Percentiles rank a stretch among this genome's conserved stretches.
Conservation (phyloP, 176 grass and related monocot species). For the Paspalum notatum region DNA sequence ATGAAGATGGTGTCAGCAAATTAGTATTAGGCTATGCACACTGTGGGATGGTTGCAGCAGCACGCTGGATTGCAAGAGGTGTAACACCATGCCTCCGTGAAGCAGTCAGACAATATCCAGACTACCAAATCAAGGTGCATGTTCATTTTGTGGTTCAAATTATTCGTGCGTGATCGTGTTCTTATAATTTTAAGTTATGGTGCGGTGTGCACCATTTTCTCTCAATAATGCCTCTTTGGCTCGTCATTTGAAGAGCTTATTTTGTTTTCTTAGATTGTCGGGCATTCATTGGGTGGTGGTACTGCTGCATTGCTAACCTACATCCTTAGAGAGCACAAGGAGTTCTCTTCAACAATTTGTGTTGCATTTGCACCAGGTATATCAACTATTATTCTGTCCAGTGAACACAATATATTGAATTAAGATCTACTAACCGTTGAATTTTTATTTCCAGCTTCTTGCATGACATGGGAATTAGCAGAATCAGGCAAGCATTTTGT, state of each 20-base stretch:
- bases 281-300: constrained; percentile 96
- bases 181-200: background rate
- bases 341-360: constrained; percentile 81
- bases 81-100: constrained; percentile 70
- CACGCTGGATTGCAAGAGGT: constrained; percentile 91
- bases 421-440: constrained; percentile 41
- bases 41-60: constrained; percentile 90
- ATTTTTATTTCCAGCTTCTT: constrained; percentile 69
- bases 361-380: constrained; percentile 95
- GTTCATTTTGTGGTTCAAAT: constrained; percentile 26
- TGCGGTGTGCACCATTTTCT: background rate
- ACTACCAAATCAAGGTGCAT: constrained; percentile 89
- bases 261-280: constrained; percentile 78
- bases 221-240: background rate
- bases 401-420: constrained; percentile 7
- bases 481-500: constrained; percentile 99
- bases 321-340: constrained; percentile 87
- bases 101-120: constrained; percentile 67
- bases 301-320: constrained; percentile 95
- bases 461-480: constrained; percentile 98
- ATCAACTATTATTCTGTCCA: background rate
- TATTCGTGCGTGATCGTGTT: constrained; percentile 6
- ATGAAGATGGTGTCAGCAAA: constrained; percentile 88
- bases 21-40: constrained; percentile 96
- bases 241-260: constrained; percentile 7